phyloP scores from a whole-genome alignment of 352 stramenopile genomes.

The Nothophytophthora sp. region DNA sequence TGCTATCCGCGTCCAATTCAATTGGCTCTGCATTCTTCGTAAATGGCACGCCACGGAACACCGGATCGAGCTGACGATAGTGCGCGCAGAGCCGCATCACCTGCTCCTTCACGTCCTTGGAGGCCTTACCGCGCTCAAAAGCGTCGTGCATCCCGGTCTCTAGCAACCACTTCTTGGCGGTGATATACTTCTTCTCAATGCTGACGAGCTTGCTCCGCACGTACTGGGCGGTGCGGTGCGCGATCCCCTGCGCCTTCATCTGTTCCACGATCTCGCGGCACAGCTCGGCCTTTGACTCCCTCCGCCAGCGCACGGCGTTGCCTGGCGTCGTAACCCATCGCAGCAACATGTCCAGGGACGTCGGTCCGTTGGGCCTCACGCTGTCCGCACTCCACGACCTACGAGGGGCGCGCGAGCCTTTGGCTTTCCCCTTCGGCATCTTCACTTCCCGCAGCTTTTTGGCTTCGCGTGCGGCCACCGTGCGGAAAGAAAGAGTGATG shows the following conservation, averaged over 20 bases:
- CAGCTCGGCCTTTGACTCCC: constrained; percentile 10
- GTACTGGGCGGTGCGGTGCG: constrained; percentile 23
- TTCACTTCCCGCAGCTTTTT: too few relatives aligned
- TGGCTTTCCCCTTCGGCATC: too few relatives aligned
- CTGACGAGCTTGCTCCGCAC: constrained; percentile 34
- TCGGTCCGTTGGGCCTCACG: constrained; percentile 12
- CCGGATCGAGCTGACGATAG: constrained; percentile 30
- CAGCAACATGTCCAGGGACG: constrained; percentile 35
- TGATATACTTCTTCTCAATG: constrained; percentile 44
- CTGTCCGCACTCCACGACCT: constrained; percentile 24
- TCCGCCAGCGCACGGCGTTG: constrained; percentile 41
- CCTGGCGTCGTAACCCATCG: constrained; percentile 30
- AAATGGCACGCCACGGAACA: constrained; percentile 24
- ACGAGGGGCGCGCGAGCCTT: too few relatives aligned
- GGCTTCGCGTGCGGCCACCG: too few relatives aligned
- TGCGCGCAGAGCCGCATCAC: constrained; percentile 27
- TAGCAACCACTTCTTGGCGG: constrained; percentile 35
- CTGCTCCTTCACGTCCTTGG: constrained; percentile 29
- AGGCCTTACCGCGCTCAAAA: constrained; percentile 18
- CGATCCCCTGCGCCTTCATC: constrained; percentile 20
- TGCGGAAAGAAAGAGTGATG: too few relatives aligned
- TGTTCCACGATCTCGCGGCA: constrained; percentile 27
- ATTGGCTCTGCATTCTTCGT: constrained; percentile 10
- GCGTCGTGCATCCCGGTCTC: constrained; percentile 40
- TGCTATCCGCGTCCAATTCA: constrained; percentile 7